These are phyloP conservation scores for Aureobasidium uvarum DNA, from an alignment of 2,329 filamentous ascomycete genomes.

Conservation along the genomic window DNA sequence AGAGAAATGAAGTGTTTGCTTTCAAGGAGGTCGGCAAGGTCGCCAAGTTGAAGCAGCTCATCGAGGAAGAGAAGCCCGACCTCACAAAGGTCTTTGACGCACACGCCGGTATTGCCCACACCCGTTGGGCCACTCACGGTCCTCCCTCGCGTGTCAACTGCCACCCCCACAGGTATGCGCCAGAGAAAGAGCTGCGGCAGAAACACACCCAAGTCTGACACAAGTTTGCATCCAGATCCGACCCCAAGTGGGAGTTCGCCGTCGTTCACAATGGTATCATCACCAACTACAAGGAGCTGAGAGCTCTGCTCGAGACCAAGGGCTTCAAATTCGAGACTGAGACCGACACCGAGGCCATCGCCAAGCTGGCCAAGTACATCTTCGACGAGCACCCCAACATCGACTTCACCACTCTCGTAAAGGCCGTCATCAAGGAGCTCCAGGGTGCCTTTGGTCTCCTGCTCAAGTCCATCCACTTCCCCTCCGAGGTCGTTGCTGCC, in stretches of 20 bases:
- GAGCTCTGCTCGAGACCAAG: conserved; percentile 87
- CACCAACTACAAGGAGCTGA: conserved; percentile 99
- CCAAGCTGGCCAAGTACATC: conserved; percentile 97
- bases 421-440: conserved; percentile 97
- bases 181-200: conserved; percentile 19
- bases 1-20: conserved; percentile 95
- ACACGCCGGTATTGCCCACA: conserved; percentile 98
- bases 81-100: conserved; percentile 93
- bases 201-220: conserved; percentile 13
- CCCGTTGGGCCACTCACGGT: conserved; percentile 97
- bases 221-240: conserved; percentile 63
- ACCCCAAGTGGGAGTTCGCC: conserved; percentile 91
- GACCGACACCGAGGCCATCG: conserved; percentile 98
- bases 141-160: conserved; percentile 92
- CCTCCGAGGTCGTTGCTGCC: conserved; percentile 94
- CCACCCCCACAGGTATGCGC: conserved; percentile 87
- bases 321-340: conserved; percentile 99
- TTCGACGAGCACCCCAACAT: conserved; percentile 92
- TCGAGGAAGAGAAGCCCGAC: conserved; percentile 79
- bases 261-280: conserved; percentile 99
- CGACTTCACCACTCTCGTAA: conserved; percentile 93
- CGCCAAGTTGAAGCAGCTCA: conserved; percentile 89
- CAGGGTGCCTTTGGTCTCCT: conserved; percentile 96
- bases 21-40: conserved; percentile 99
- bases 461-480: conserved; percentile 98